Conservation (phyloP, 305 asterid species). For the Withania somnifera region DNA sequence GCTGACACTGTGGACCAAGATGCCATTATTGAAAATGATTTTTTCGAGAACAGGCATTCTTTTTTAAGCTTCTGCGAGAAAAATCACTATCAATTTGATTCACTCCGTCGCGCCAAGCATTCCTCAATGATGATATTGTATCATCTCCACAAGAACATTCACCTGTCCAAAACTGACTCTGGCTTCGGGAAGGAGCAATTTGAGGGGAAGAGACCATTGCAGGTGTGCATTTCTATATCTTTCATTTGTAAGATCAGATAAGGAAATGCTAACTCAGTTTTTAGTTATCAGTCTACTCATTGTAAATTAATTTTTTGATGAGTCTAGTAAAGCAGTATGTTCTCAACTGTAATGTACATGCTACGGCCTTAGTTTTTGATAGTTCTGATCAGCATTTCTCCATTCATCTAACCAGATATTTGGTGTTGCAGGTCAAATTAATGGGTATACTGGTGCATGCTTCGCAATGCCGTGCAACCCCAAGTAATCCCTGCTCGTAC, state of each 20-base stretch:
- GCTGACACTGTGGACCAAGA: constrained; percentile 42
- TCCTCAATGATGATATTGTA: constrained; percentile 78
- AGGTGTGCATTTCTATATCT: constrained; percentile 30
- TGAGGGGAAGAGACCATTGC: constrained; percentile 17
- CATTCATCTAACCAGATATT: neutral
- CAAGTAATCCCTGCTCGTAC: constrained; percentile 24
- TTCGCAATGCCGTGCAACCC: constrained; percentile 15
- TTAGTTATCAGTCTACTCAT: neutral
- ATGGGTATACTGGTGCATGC: constrained; percentile 35
- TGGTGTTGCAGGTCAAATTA: constrained; percentile 5
- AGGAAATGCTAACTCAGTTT: constrained; percentile 9
- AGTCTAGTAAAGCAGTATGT: neutral
- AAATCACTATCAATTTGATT: constrained; percentile 49
- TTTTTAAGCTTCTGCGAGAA: constrained; percentile 56
- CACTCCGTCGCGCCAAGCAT: constrained; percentile 67
- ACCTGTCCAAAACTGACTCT: constrained; percentile 1
- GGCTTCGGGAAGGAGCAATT: constrained; percentile 10
- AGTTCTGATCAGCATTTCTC: neutral
- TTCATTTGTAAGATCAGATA: constrained; percentile 18
- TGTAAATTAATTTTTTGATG: neutral
- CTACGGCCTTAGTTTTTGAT: neutral
- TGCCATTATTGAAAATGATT: constrained; percentile 27
- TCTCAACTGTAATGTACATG: neutral
- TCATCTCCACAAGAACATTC: constrained; percentile 36
- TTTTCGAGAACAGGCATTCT: constrained; percentile 42